Conservation (phyloP, 495 filamentous ascomycete genomes). For the Hyaloscypha variabilis region DNA sequence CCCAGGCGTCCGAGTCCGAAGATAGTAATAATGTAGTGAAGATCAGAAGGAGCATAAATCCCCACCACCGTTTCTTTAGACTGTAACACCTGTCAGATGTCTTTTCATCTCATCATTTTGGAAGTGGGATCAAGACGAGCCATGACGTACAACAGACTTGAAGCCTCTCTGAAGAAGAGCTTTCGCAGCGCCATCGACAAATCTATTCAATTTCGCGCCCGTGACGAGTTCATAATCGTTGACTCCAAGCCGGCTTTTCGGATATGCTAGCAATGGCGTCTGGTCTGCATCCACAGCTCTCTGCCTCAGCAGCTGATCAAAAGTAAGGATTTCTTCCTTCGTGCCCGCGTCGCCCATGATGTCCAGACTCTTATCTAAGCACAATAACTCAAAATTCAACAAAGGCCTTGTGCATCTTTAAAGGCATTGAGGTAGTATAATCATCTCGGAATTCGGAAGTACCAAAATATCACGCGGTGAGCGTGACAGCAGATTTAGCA, state of each 20-base stretch:
- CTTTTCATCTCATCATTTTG: too few species aligned
- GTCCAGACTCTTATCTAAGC: background rate
- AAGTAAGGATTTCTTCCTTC: background rate
- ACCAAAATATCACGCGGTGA: too few species aligned
- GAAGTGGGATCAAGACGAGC: background rate
- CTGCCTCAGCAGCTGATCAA: slow-evolving; percentile 11
- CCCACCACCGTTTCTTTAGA: too few species aligned
- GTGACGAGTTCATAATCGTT: slow-evolving; percentile 54
- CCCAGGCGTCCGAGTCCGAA: slow-evolving; percentile 63
- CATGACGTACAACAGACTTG: slow-evolving; percentile 11
- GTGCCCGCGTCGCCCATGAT: slow-evolving; percentile 1
- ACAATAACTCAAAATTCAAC: too few species aligned
- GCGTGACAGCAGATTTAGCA: too few species aligned
- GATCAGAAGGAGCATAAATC: slow-evolving; percentile 53
- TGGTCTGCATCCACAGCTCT: slow-evolving; percentile 14
- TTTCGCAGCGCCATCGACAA: slow-evolving; percentile 49
- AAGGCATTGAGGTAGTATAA: too few species aligned
- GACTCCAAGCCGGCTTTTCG: slow-evolving; percentile 4
- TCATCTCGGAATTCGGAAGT: too few species aligned
- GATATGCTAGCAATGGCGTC: slow-evolving; percentile 29
- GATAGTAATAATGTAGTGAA: slow-evolving; percentile 58
- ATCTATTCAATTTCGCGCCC: slow-evolving; percentile 53
- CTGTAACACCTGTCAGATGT: too few species aligned
- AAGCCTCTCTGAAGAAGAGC: slow-evolving; percentile 45
- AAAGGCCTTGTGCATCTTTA: too few species aligned